Conservation (phyloP, 2,329 filamentous ascomycete genomes). For the Cladophialophora immunda region DNA sequence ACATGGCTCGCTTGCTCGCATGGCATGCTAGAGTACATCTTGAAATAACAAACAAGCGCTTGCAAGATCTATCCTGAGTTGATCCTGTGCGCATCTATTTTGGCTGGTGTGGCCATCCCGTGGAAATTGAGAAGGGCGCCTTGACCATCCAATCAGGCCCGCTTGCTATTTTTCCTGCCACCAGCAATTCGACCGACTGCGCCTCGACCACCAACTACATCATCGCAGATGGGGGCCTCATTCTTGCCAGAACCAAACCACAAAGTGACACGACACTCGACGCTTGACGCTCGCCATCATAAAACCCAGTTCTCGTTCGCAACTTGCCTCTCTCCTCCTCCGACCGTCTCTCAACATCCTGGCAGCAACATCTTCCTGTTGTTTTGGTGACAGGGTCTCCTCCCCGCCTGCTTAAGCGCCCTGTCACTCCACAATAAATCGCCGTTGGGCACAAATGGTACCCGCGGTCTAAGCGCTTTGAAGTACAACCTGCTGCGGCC, state of each 20-base stretch:
- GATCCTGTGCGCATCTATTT: not conserved
- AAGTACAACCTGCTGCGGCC: constrained; percentile 21
- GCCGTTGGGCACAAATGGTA: constrained; percentile 32
- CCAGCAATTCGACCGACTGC: constrained; percentile 22
- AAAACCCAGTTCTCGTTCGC: not conserved
- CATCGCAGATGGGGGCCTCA: constrained; percentile 22
- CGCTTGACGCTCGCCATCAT: not conserved
- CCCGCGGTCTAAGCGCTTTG: constrained; percentile 36
- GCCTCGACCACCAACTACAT: constrained; percentile 34
- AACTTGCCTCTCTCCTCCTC: not conserved
- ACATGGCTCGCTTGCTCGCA: not conserved
- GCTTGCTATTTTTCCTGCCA: constrained; percentile 28
- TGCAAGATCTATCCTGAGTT: not conserved
- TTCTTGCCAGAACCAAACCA: constrained; percentile 13
- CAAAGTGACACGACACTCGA: constrained; percentile 29
- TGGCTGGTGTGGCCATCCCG: not conserved
- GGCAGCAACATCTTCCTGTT: not conserved
- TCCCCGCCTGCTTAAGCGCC: constrained; percentile 31
- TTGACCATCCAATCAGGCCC: constrained; percentile 5
- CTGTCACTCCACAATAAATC: constrained; percentile 25
- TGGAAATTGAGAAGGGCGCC: not conserved
- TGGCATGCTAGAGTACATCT: not conserved
- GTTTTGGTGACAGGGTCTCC: constrained; percentile 24
- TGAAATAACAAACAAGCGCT: not conserved
- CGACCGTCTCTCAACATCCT: not conserved